phyloP scores from a whole-genome alignment of 164 flowering plant species.

The Liriodendron chinense region DNA sequence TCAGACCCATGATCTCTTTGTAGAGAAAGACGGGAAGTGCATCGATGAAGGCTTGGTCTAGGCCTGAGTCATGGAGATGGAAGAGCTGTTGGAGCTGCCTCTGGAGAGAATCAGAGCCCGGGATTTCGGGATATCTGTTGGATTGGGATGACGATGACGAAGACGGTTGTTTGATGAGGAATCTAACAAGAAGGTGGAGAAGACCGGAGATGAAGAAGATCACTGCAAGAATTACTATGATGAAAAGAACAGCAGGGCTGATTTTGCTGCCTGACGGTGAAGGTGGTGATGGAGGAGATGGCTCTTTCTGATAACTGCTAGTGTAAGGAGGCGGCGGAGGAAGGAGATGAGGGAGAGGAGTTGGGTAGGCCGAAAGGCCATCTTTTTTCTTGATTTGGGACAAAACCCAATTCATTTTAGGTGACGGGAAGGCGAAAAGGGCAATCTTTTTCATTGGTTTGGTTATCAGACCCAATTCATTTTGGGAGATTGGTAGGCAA shows the following conservation, averaged over 20 bases:
- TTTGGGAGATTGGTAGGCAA: not conserved
- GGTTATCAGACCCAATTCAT: constrained; percentile 5
- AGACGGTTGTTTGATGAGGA: constrained; percentile 47
- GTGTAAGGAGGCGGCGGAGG: constrained; percentile 22
- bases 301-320: constrained; percentile 22
- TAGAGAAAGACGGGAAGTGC: constrained; percentile 73
- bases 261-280: constrained; percentile 37
- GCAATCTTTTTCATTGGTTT: constrained; percentile 15
- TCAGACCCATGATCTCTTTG: constrained; percentile 59
- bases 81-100: constrained; percentile 89
- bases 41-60: constrained; percentile 80
- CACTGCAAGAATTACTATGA: constrained; percentile 55
- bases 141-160: constrained; percentile 45
- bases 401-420: constrained; percentile 21
- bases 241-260: constrained; percentile 55
- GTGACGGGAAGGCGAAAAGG: constrained; percentile 9
- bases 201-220: constrained; percentile 64
- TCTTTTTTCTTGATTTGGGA: constrained; percentile 22
- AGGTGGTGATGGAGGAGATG: constrained; percentile 21
- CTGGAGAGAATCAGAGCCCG: constrained; percentile 48
- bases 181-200: constrained; percentile 63
- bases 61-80: constrained; percentile 77
- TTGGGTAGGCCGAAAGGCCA: constrained; percentile 22
- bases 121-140: constrained; percentile 39
- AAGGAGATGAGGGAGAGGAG: constrained; percentile 19